Evolutionary conservation across 1,139 yeast genomes (phyloP).

Genomic region (Geotrichum siamense): DNA sequence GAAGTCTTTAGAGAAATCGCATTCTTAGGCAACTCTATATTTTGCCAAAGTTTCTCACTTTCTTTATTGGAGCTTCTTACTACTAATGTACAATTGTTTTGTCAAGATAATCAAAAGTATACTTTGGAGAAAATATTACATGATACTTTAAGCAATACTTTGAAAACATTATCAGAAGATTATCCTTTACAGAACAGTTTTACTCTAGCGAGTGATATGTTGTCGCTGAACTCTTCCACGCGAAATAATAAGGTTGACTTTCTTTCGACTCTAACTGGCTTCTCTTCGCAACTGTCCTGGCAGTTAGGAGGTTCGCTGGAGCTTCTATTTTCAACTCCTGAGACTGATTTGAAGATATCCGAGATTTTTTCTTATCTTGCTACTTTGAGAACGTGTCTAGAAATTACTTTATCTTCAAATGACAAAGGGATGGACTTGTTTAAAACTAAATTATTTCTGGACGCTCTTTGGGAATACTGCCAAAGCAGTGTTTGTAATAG

Average conservation of each 20-base stretch:
- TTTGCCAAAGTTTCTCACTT: constrained; percentile 19
- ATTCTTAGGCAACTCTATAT: constrained; percentile 24
- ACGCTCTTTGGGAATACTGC: constrained; percentile 24
- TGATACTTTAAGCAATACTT: too few relatives aligned
- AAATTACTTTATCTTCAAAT: constrained; percentile 17
- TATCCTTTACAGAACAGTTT: too few relatives aligned
- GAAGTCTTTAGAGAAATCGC: constrained; percentile 21
- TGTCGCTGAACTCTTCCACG: neutral
- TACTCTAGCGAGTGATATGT: neutral
- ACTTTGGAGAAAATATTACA: too few relatives aligned
- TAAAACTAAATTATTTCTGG: constrained; percentile 22
- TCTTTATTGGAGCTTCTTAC: too few relatives aligned
- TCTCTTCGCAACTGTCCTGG: constrained; percentile 2
- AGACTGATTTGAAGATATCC: neutral
- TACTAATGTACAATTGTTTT: too few relatives aligned
- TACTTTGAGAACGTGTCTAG: constrained; percentile 18
- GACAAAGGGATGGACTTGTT: constrained; percentile 15
- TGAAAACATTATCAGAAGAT: too few relatives aligned
- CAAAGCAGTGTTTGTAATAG: constrained; percentile 22
- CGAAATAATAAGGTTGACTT: neutral
- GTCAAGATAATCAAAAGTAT: too few relatives aligned
- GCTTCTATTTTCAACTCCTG: constrained; percentile 2
- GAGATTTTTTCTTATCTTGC: constrained; percentile 23
- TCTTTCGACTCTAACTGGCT: constrained; percentile 6
- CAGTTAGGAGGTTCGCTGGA: constrained; percentile 13